phyloP scores from a whole-genome alignment of 176 grass and related monocot genomes.

The Thalia dealbata region DNA sequence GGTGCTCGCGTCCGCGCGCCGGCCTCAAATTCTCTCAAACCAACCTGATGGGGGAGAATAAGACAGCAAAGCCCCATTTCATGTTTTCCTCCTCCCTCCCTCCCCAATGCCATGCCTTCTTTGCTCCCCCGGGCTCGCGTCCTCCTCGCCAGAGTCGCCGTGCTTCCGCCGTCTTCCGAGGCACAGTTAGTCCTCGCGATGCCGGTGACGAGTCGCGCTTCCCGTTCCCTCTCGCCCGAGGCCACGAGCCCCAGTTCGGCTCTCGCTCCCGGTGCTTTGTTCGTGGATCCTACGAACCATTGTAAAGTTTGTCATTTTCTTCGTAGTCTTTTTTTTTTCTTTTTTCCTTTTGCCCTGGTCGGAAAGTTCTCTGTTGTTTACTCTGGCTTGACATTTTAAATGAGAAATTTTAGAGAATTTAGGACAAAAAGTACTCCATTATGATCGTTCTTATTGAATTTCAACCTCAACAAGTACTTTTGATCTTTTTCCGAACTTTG shows the following conservation, averaged over 20 bases:
- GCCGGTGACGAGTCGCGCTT: conserved; percentile 20
- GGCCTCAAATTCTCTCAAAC: too few species aligned
- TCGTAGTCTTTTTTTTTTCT: not conserved
- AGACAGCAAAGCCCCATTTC: not conserved
- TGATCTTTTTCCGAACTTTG: too few species aligned
- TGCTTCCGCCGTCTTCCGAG: conserved; percentile 4
- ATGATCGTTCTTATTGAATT: too few species aligned
- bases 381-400: too few species aligned
- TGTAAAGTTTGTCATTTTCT: not conserved
- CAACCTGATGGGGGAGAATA: too few species aligned
- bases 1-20: too few species aligned
- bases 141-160: conserved; percentile 6
- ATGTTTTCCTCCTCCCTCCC: not conserved
- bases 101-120: conserved; percentile 24
- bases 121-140: too few species aligned
- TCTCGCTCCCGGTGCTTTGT: conserved; percentile 8
- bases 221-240: conserved; percentile 16
- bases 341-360: too few species aligned
- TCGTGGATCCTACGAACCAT: not conserved
- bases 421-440: not conserved
- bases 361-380: too few species aligned
- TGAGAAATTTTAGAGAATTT: not conserved
- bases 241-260: not conserved
- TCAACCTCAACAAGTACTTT: too few species aligned
- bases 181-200: conserved; percentile 5